Evolutionary conservation across 1,284 basidiomycete species (phyloP).

Genomic region (Pulchroboletus neoregius): DNA sequence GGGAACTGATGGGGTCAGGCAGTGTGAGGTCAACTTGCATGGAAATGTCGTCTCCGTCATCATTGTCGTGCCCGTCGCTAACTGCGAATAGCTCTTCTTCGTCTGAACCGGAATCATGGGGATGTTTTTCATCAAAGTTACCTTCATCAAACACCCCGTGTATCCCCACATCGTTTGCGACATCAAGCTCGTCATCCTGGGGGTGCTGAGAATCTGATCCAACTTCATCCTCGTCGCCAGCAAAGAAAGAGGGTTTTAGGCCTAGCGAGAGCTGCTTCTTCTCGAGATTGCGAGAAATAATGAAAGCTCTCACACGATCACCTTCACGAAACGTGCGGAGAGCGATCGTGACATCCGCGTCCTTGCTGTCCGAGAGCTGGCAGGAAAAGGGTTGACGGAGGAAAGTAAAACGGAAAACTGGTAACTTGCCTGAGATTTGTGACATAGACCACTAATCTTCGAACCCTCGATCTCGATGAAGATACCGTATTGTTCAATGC

Average conservation of each 20-base stretch:
- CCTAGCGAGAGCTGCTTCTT: slow-evolving; percentile 85
- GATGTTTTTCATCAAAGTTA: slow-evolving; percentile 22
- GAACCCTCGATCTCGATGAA: slow-evolving; percentile 87
- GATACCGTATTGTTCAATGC: slow-evolving; percentile 84
- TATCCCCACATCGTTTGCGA: slow-evolving; percentile 26
- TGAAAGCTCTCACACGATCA: slow-evolving; percentile 79
- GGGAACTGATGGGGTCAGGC: slow-evolving; percentile 17
- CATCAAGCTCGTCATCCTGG: slow-evolving; percentile 29
- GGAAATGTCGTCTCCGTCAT: slow-evolving; percentile 37
- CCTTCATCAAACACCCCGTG: slow-evolving; percentile 23
- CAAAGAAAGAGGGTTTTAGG: slow-evolving; percentile 87
- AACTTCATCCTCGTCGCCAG: slow-evolving; percentile 37
- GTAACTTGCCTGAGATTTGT: slow-evolving; percentile 77
- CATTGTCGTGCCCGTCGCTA: slow-evolving; percentile 26
- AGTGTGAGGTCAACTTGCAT: slow-evolving; percentile 44
- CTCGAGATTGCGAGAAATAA: slow-evolving; percentile 68
- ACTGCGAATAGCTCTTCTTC: slow-evolving; percentile 26
- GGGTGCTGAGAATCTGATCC: slow-evolving; percentile 18
- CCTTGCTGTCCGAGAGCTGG: slow-evolving; percentile 81
- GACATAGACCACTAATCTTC: slow-evolving; percentile 87
- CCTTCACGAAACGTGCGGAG: slow-evolving; percentile 83
- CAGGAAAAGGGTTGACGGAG: not conserved
- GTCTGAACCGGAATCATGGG: slow-evolving; percentile 16
- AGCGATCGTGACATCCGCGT: slow-evolving; percentile 73
- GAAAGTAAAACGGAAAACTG: slow-evolving; percentile 1